Percentiles rank a stretch among this genome's conserved stretches.
Conservation (phyloP, 2,329 filamentous ascomycete species). For the Passalora sequoiae region DNA sequence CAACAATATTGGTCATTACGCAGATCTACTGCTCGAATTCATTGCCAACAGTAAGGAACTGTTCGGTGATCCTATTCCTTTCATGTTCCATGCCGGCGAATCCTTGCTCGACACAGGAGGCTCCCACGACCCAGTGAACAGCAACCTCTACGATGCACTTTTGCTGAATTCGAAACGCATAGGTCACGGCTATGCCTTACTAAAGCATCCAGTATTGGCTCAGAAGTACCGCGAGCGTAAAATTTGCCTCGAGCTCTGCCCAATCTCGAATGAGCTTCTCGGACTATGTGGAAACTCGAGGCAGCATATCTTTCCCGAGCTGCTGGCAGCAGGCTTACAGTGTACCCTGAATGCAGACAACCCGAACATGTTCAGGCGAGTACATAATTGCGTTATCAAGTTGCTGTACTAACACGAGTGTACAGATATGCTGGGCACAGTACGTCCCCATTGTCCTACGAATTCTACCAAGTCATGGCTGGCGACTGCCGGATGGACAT, state of each 20-base stretch:
- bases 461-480: constrained; percentile 72
- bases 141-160: constrained; percentile 65
- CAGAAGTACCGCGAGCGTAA: constrained; percentile 57
- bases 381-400: not conserved
- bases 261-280: constrained; percentile 71
- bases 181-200: constrained; percentile 66
- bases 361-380: constrained; percentile 63
- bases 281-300: constrained; percentile 61
- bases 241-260: constrained; percentile 70
- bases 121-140: constrained; percentile 52
- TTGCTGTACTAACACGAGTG: no score
- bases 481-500: constrained; percentile 63
- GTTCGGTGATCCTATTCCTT: constrained; percentile 56
- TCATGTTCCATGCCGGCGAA: constrained; percentile 73
- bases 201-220: constrained; percentile 63
- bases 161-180: constrained; percentile 63
- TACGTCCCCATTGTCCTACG: constrained; percentile 66
- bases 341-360: constrained; percentile 74
- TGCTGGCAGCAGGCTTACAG: constrained; percentile 67
- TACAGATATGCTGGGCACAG: constrained; percentile 2
- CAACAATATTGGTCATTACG: constrained; percentile 55
- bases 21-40: constrained; percentile 47
- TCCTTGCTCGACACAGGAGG: constrained; percentile 60
- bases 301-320: constrained; percentile 61
- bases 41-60: constrained; percentile 48